Conservation (phyloP, 345 rosid species). For the Lepidium aucheri region DNA sequence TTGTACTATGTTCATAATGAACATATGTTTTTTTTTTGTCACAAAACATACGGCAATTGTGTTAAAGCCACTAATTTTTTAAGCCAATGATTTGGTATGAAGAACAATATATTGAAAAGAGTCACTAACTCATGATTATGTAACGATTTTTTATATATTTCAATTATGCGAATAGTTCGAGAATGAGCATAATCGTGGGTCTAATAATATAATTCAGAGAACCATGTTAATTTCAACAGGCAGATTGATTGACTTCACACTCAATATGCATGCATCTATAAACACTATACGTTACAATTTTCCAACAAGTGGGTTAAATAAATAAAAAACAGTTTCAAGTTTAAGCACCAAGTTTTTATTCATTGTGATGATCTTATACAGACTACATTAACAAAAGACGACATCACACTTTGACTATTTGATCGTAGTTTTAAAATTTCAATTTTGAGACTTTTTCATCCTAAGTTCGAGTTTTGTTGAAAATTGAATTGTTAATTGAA, state of each 20-base stretch:
- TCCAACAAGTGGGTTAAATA: slow-evolving; percentile 6
- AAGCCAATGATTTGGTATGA: not conserved
- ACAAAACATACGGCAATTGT: not conserved
- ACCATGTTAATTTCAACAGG: not conserved
- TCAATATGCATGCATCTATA: slow-evolving; percentile 15
- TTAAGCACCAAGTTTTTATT: not conserved
- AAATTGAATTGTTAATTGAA: too few species aligned
- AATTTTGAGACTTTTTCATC: too few species aligned
- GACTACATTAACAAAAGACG: not conserved
- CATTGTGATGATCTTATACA: not conserved
- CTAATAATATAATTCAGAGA: not conserved
- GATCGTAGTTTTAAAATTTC: too few species aligned
- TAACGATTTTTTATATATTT: not conserved
- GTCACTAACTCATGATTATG: slow-evolving; percentile 11
- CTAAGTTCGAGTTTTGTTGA: too few species aligned
- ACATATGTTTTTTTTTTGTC: too few species aligned
- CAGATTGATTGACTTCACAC: not conserved
- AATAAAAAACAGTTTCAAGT: not conserved
- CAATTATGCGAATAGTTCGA: not conserved
- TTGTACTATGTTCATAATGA: not conserved
- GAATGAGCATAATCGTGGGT: slow-evolving; percentile 2
- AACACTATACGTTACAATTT: slow-evolving; percentile 1
- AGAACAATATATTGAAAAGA: not conserved
- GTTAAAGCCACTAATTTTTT: not conserved
- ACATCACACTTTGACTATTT: too few species aligned